These are phyloP conservation scores for Neurospora terricola DNA, from an alignment of 495 filamentous ascomycete species.

Conservation along the genomic window DNA sequence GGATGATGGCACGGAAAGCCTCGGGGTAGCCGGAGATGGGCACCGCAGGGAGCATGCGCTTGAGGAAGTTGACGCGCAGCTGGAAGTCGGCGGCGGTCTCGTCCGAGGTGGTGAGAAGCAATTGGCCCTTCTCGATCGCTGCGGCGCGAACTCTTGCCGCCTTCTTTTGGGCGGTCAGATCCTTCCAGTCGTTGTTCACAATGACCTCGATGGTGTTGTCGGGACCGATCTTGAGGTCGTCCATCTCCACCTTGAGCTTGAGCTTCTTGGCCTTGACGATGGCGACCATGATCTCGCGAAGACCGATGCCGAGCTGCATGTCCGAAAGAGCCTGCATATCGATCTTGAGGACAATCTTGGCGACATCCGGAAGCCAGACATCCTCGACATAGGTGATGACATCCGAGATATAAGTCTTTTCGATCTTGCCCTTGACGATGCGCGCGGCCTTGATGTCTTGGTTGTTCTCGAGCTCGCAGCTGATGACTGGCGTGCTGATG, in stretches of 20 bases:
- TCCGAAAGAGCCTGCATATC: slow-evolving; percentile 66
- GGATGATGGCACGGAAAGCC: slow-evolving; percentile 79
- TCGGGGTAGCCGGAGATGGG: slow-evolving; percentile 80
- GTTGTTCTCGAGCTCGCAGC: slow-evolving; percentile 66
- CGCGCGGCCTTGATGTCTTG: slow-evolving; percentile 62
- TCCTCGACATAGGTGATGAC: slow-evolving; percentile 71
- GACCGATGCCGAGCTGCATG: slow-evolving; percentile 65
- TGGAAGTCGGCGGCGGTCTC: slow-evolving; percentile 57
- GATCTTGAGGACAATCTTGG: slow-evolving; percentile 63
- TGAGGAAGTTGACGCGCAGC: slow-evolving; percentile 71
- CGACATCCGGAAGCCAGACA: slow-evolving; percentile 63
- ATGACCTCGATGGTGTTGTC: slow-evolving; percentile 45
- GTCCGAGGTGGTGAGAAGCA: slow-evolving; percentile 20
- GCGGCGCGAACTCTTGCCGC: slow-evolving; percentile 44
- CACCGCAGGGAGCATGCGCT: slow-evolving; percentile 68
- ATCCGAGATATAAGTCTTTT: slow-evolving; percentile 74
- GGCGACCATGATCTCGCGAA: slow-evolving; percentile 57
- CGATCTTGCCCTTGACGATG: slow-evolving; percentile 82
- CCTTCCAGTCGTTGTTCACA: slow-evolving; percentile 39
- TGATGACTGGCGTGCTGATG: slow-evolving; percentile 91
- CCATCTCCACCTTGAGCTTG: slow-evolving; percentile 48
- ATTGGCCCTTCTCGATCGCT: slow-evolving; percentile 20
- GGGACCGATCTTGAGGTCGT: slow-evolving; percentile 22
- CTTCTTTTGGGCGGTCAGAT: slow-evolving; percentile 28
- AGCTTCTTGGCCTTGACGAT: slow-evolving; percentile 73